phyloP scores from a whole-genome alignment of 495 filamentous ascomycete species.

The Penicillium malachiteum region DNA sequence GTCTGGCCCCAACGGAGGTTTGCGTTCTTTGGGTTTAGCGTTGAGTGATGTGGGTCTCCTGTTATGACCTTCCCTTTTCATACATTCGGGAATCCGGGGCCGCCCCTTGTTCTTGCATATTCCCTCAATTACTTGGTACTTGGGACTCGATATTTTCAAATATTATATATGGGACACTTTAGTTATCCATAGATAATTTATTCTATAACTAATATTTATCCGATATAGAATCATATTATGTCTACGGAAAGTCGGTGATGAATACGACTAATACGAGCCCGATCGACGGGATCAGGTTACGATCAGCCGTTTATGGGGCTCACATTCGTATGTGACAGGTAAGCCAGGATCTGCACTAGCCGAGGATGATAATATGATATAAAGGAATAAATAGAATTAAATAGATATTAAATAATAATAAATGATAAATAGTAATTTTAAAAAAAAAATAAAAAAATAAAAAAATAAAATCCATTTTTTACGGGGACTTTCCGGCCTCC shows the following conservation, averaged over 20 bases:
- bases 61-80: constrained; percentile 24
- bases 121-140: not conserved
- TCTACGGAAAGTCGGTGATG: not conserved
- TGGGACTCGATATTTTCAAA: not conserved
- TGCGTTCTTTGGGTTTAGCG: constrained; percentile 12
- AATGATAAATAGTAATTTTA: no score
- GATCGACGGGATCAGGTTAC: constrained; percentile 23
- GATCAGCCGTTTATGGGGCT: constrained; percentile 31
- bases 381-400: not conserved
- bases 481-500: constrained; percentile 32
- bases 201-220: no score
- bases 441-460: not conserved
- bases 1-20: constrained; percentile 19
- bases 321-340: constrained; percentile 30
- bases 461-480: not conserved
- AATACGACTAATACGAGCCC: constrained; percentile 3
- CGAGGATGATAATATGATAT: constrained; percentile 14
- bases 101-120: not conserved
- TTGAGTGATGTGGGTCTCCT: constrained; percentile 4
- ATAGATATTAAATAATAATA: no score
- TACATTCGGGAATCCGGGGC: constrained; percentile 8
- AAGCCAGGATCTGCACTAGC: constrained; percentile 38
- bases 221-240: no score
- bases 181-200: no score
- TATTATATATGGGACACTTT: no score